Evolutionary conservation across 2,329 filamentous ascomycete species (phyloP).

Genomic region (Aureobasidium mangrovei): DNA sequence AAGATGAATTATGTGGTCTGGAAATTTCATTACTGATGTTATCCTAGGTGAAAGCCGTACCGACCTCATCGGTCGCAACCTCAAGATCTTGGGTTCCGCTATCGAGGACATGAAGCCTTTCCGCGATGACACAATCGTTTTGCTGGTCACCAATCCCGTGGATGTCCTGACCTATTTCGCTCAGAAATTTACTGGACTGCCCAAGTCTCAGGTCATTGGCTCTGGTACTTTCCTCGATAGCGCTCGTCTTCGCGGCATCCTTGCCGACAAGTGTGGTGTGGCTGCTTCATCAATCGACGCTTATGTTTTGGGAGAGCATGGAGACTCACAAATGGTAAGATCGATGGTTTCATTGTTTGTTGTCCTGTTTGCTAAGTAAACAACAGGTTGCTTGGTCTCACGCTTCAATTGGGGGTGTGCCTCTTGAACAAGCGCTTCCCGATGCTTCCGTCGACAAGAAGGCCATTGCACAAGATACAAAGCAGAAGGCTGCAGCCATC

Average conservation of each 20-base stretch:
- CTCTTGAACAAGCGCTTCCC: constrained; percentile 27
- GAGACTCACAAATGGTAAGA: constrained; percentile 38
- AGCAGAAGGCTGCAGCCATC: constrained; percentile 39
- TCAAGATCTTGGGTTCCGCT: constrained; percentile 40
- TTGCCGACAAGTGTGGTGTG: constrained; percentile 33
- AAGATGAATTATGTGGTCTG: not conserved
- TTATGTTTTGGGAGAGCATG: constrained; percentile 43
- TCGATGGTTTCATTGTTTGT: not conserved
- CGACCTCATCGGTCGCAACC: constrained; percentile 40
- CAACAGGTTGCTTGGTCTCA: constrained; percentile 36
- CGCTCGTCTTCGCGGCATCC: constrained; percentile 38
- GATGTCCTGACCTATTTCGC: constrained; percentile 47
- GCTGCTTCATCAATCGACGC: constrained; percentile 34
- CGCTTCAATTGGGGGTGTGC: constrained; percentile 35
- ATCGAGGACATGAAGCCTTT: constrained; percentile 43
- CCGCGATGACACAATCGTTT: constrained; percentile 38
- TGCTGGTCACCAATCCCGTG: constrained; percentile 48
- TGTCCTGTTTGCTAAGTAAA: not conserved
- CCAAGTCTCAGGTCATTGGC: constrained; percentile 42
- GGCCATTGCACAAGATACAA: constrained; percentile 37
- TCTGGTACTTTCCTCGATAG: constrained; percentile 48
- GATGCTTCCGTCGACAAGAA: constrained; percentile 25
- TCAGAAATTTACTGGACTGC: constrained; percentile 40
- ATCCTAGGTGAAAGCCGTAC: constrained; percentile 33
- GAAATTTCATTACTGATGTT: not conserved